These are phyloP conservation scores for Cornus suecica DNA, from an alignment of 148 eudicot species.

Conservation along the genomic window DNA sequence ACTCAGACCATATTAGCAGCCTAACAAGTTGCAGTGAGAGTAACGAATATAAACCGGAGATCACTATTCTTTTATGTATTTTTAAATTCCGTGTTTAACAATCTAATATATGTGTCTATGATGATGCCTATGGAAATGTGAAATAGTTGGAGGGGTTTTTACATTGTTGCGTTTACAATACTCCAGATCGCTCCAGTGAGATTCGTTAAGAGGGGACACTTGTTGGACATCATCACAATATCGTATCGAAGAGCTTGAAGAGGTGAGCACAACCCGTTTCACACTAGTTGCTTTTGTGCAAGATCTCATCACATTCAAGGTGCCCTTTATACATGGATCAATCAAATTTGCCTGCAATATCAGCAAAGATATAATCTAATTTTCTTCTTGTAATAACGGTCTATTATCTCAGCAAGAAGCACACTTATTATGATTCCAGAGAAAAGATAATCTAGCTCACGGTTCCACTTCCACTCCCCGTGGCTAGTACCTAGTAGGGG, in stretches of 20 bases:
- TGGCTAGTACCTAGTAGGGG: no score
- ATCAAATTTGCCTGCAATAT: constrained; percentile 63
- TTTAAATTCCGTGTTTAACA: no score
- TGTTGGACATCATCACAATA: constrained; percentile 54
- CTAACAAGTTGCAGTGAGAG: not conserved
- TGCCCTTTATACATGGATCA: constrained; percentile 76
- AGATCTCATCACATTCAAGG: constrained; percentile 74
- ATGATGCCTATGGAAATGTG: not conserved
- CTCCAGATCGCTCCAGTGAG: constrained; percentile 89
- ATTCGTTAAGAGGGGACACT: constrained; percentile 69
- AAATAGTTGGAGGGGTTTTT: constrained; percentile 9
- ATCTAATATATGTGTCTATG: not conserved
- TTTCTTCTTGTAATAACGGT: no score
- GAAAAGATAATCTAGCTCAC: no score
- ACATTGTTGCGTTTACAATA: constrained; percentile 77
- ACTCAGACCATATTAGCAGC: not conserved
- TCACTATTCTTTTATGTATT: no score
- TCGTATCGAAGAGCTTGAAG: constrained; percentile 91
- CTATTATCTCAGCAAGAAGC: no score
- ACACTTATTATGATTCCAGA: no score
- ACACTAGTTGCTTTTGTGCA: constrained; percentile 63
- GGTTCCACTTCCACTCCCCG: no score
- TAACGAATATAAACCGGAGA: no score
- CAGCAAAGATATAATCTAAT: not conserved
- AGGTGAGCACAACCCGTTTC: constrained; percentile 80